Base-by-base conservation (phyloP, 1,139 yeast species). In the Barnettozyma hawaiiensis region DNA sequence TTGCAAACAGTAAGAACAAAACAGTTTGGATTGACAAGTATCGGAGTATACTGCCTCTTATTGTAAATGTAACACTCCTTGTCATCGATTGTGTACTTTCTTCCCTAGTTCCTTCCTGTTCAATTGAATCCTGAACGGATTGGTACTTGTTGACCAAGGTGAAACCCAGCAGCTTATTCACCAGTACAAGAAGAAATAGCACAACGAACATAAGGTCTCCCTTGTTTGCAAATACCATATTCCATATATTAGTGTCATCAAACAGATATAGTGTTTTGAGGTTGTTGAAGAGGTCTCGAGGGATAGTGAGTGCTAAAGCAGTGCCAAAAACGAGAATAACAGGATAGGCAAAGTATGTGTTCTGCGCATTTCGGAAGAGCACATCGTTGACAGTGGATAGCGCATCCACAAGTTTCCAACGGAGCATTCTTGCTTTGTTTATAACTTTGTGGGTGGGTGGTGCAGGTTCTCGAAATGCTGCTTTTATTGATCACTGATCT, bases 181-280 rank as follows among this genome's bases (percentile, higher is more conserved):
- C 11, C 15, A 44, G 28, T 5, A 31, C 38, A 35, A 35, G 14
- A 1, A 49, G n/a, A 38, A 57, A 62, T 5, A 61, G 34, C 1
- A 55, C 32, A 2, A 54, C 46, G 58, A 63, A 64, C 11, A 64
- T 41, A 4, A 47, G 22, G 37, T 61, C 58, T 1, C 68, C 68
- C 34, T 60, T 55, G 35, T 64, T 59, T 5, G 67, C 69, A 51
- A 65, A 63, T 15, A 63, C 31, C 18, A 43, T 40, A 44, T 65
- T 65, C 24, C 64, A 18, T 3, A 42, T 8, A 31, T 45, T 50
- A 4, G 32, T 19, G 11, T 50, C 49, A 8, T 47, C 37, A 22
- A 50, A 36, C 16, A 45, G 14, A 10, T 28, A 39, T n/a, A 34
- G 39, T 16, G 36, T 39, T 20, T 37, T 37, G 31, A 29, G 29